Evolutionary conservation across 495 filamentous ascomycete genomes (phyloP), one percentile per base, ranked within the genome.

Genomic region (Glarea lozoyensis): DNA sequence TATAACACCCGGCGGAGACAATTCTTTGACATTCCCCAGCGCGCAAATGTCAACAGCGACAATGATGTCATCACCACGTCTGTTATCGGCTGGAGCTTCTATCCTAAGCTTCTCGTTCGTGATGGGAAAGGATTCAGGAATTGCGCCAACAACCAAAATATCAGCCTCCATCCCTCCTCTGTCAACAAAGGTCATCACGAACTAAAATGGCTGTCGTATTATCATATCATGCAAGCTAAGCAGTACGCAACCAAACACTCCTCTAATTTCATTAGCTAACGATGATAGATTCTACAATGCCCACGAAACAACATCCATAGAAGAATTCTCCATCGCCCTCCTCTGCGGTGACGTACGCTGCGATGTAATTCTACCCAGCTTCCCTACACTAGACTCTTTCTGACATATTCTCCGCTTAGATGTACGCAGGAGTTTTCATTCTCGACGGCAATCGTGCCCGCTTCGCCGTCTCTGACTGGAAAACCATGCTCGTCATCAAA

Each of bases 151-250:
- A 94, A 89, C 61, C 89, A 96, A 55, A 70, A 71, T 31, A 87
- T 96, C 43, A 82, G 75, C 39, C 58, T 97, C 7, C 85, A 92
- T 55, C 86, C 87, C 0, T 82, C 77, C 11, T 92, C 86, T 0
- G 84, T 97, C 37, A 95, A 93, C 59, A 86, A 88, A 58, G 73
- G 67, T 15, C 65, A 72, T 16, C 69, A 76, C 11, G 68, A 74
- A 13, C 57, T 84, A n/a, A 76, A 76, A 54, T 94, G 83, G 80
- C 60, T 97, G 33, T 87, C 84, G 0, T 98, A 90, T 59, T 96
- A 98, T 60, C 81, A 90, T 49, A 94, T 96, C 46, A 94, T 96
- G 88, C 88, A 94, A 61, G 81, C 82, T 18, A 92, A 83, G 52
- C 72, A 77, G 67, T 82, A 71, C 50, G 71, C 60, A 15, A 5